A percentile compares a stretch with the other conserved stretches of the same genome.
These are phyloP conservation scores for Trichoderma semiorbis DNA, from an alignment of 2,329 filamentous ascomycete species.

Conservation along the genomic window DNA sequence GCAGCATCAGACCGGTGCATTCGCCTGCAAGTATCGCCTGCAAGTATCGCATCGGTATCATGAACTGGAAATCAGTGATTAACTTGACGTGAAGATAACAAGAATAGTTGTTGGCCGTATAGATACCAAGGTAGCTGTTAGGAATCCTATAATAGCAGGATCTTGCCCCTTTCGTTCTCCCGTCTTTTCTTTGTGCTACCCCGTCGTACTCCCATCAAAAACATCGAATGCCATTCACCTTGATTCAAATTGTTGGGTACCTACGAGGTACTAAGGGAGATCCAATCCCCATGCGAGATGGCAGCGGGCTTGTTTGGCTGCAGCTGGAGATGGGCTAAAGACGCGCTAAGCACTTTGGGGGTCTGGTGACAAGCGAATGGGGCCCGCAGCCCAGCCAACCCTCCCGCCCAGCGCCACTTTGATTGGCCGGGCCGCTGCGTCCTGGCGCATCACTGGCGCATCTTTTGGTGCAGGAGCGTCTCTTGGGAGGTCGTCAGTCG, in stretches of 20 bases:
- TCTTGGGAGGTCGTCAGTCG: not conserved
- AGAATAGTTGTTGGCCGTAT: not conserved
- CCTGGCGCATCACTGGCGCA: not conserved
- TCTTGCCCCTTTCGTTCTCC: not conserved
- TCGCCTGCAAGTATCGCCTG: not conserved
- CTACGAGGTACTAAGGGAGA: not conserved
- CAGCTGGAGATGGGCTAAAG: not conserved
- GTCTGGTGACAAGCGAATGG: constrained; percentile 17
- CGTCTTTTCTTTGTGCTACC: not conserved
- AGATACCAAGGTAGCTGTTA: not conserved
- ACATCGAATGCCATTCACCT: not conserved
- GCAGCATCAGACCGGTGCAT: not conserved
- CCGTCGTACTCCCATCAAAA: not conserved
- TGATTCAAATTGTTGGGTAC: not conserved
- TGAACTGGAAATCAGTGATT: not conserved
- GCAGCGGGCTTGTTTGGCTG: not conserved
- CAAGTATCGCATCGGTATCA: not conserved
- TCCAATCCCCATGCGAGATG: constrained; percentile 5
- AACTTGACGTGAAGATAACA: no score
- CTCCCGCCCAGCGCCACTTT: not conserved
- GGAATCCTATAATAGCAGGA: not conserved
- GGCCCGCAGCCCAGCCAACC: constrained; percentile 8
- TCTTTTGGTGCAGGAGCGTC: not conserved
- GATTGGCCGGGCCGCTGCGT: constrained; percentile 5
- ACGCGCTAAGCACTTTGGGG: constrained; percentile 1